Evolutionary conservation across 148 eudicot species (phyloP), one percentile per base, ranked within the genome.

Genomic region (Diospyros lotus): DNA sequence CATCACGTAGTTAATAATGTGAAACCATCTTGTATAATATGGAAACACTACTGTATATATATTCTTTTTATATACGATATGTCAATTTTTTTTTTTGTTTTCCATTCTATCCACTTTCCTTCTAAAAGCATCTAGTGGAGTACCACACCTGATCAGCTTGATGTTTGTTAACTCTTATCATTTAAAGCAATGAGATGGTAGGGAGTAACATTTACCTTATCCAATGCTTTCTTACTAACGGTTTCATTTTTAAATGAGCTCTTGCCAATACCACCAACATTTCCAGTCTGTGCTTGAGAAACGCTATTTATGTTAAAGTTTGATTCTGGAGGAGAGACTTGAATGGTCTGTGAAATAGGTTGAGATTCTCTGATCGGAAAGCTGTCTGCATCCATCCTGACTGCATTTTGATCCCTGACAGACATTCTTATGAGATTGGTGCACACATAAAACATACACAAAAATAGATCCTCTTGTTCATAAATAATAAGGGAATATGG

Each of bases 211-310:
- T 74, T 69, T 78, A 96, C 99, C 99, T 96, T 96, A 81, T 96
- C 99, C 82, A 96, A 84, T 50, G 94, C 89, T 87, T 84, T 95
- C 60, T 88, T 87, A 71, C 78, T 83, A 58, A 81, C 89, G 73
- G 97, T 93, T 77, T 93, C 98, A 78, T 68, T 91, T 78, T 74
- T 83, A 4, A 77, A 77, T 58, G 83, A 69, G 78, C 77, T 84
- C 75, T 77, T 76, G 69, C 84, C 84, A 48, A 78, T 54, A 69
- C 84, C 84, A 55, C 77, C 78, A 51, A 69, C 69, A 50, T 77
- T 78, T 64, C 89, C 90, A 79, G 80, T 73, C 76, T 80, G 83
- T 73, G 77, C 74, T 75, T 78, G 85, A 66, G 79, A 39, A 50
- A 80, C 69, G 75, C 75, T 81, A 63, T 78, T 79, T 64, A 72